A percentile compares a stretch with the other conserved stretches of the same genome.
Conservation (phyloP, 2,329 filamentous ascomycete species). For the Trichoderma sp. region DNA sequence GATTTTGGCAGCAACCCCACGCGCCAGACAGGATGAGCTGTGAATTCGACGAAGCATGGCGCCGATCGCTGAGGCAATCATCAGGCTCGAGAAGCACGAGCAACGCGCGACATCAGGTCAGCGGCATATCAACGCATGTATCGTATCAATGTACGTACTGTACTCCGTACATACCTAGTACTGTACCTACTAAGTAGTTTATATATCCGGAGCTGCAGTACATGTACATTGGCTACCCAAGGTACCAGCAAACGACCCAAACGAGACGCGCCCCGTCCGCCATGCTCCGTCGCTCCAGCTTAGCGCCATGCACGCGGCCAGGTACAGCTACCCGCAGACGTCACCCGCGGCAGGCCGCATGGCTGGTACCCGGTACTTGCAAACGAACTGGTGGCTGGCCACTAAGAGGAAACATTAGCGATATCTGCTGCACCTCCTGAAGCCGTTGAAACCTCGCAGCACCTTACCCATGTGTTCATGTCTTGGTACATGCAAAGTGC, state of each 20-base stretch:
- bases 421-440: slow-evolving; percentile 8
- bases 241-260: not conserved
- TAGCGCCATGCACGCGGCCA: slow-evolving; percentile 6
- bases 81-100: not conserved
- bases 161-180: not conserved
- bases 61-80: not conserved
- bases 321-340: not conserved
- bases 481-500: not conserved
- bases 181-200: too few relatives aligned
- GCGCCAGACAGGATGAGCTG: not conserved
- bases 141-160: too few relatives aligned
- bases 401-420: not conserved
- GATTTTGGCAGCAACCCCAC: not conserved
- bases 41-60: not conserved
- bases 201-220: too few relatives aligned
- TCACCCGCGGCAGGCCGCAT: not conserved
- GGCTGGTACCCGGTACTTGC: not conserved
- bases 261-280: not conserved
- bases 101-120: not conserved
- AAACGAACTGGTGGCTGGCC: not conserved
- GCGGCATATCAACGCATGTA: too few relatives aligned
- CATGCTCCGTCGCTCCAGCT: not conserved
- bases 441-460: not conserved
- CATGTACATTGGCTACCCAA: not conserved
- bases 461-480: not conserved